Percentiles rank a stretch among this genome's conserved stretches.
Evolutionary conservation across 73 alveolate genomes (phyloP).

Genomic region (Blepharisma stoltei): DNA sequence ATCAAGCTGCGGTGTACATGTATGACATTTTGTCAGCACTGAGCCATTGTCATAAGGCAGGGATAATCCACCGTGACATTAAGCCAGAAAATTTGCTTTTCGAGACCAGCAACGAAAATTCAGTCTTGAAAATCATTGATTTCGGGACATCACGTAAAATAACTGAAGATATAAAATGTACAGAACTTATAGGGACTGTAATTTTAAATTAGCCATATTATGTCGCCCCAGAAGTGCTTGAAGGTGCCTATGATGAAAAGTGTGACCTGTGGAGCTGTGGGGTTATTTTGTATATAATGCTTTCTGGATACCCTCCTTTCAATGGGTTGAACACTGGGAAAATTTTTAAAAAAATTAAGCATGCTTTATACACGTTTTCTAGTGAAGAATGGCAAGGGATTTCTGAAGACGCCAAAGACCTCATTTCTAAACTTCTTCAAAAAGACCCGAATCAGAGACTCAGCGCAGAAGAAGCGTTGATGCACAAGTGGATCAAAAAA

Average conservation of each 20-base stretch:
- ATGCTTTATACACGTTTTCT: constrained; percentile 18
- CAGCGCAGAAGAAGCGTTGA: constrained; percentile 45
- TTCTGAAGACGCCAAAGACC: constrained; percentile 52
- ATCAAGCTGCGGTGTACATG: constrained; percentile 75
- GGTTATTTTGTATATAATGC: not conserved
- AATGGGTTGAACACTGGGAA: constrained; percentile 30
- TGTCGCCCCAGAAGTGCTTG: constrained; percentile 1
- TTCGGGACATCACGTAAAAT: constrained; percentile 59
- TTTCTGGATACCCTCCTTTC: not conserved
- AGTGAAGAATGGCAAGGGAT: not conserved
- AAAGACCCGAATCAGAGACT: constrained; percentile 52
- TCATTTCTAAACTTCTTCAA: constrained; percentile 46
- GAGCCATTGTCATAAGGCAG: constrained; percentile 78
- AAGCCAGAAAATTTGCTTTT: constrained; percentile 36
- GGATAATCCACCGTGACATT: constrained; percentile 67
- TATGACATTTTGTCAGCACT: constrained; percentile 75
- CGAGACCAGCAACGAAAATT: constrained; percentile 51
- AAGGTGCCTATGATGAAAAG: not conserved
- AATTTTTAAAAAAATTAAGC: not conserved
- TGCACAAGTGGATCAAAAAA: constrained; percentile 47
- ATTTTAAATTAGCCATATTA: not conserved
- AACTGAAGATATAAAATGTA: not conserved
- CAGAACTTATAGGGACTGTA: not conserved
- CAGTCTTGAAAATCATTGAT: constrained; percentile 79
- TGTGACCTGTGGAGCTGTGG: constrained; percentile 10